Evolutionary conservation across 2,329 filamentous ascomycete species (phyloP).

Genomic region (Aschersonia sp.): DNA sequence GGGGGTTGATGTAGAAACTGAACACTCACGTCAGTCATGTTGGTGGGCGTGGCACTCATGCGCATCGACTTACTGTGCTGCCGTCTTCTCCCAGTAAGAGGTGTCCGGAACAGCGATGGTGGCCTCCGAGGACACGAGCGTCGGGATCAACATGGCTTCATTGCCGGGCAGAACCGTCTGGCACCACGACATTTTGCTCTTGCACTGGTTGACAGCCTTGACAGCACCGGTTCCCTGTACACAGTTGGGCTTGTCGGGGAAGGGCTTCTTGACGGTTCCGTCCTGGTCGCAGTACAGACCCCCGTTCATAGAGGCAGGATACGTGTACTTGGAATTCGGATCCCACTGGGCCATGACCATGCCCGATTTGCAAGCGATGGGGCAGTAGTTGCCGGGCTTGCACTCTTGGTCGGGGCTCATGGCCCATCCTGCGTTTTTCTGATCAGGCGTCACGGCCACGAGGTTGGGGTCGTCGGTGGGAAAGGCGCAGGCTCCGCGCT

Average conservation of each 20-base stretch:
- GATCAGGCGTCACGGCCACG: conserved; percentile 49
- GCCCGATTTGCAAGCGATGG: conserved; percentile 61
- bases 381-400: conserved; percentile 53
- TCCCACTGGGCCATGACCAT: conserved; percentile 73
- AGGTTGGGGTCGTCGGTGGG: conserved; percentile 48
- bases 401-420: conserved; percentile 64
- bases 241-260: conserved; percentile 53
- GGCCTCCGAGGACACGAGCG: conserved; percentile 40
- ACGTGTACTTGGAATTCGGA: conserved; percentile 51
- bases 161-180: conserved; percentile 69
- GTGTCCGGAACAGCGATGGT: conserved; percentile 55
- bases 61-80: conserved; percentile 50
- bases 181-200: conserved; percentile 52
- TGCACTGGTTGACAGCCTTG: conserved; percentile 50
- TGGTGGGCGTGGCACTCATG: not conserved
- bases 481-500: conserved; percentile 47
- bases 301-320: conserved; percentile 61
- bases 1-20: conserved; percentile 67
- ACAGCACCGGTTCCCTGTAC: conserved; percentile 53
- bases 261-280: conserved; percentile 55
- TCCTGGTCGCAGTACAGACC: conserved; percentile 56
- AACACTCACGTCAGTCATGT: conserved; percentile 11
- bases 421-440: conserved; percentile 60
- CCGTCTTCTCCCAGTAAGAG: conserved; percentile 57
- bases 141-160: conserved; percentile 72